These are phyloP conservation scores for Circinella minor DNA, from an alignment of 371 early-diverging fungal genomes.

Conservation along the genomic window DNA sequence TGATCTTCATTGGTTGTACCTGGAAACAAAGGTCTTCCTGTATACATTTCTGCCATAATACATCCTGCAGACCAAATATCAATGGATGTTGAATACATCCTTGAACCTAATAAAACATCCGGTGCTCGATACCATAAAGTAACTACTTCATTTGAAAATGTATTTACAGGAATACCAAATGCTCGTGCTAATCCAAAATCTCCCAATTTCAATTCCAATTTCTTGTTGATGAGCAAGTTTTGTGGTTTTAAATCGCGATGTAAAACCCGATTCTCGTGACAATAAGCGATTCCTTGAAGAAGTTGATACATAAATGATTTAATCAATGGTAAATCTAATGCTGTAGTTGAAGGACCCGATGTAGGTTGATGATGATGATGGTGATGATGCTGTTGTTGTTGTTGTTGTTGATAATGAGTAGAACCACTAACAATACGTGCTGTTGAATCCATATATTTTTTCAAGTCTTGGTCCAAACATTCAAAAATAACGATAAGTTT, in stretches of 20 bases:
- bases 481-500: slow-evolving; percentile 99
- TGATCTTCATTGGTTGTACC: slow-evolving; percentile 95
- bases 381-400: neutral
- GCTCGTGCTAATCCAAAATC: slow-evolving; percentile 97
- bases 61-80: slow-evolving; percentile 99
- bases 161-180: slow-evolving; percentile 95
- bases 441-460: slow-evolving; percentile 90
- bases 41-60: slow-evolving; percentile 96
- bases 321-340: slow-evolving; percentile 68
- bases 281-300: slow-evolving; percentile 89
- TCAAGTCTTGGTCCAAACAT: slow-evolving; percentile 97
- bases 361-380: too few species aligned
- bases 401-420: neutral
- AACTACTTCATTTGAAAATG: slow-evolving; percentile 98
- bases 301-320: slow-evolving; percentile 89
- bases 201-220: slow-evolving; percentile 87
- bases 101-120: slow-evolving; percentile 95
- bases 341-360: too few species aligned
- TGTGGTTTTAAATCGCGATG: slow-evolving; percentile 99
- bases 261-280: slow-evolving; percentile 94
- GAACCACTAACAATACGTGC: slow-evolving; percentile 55
- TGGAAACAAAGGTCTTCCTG: slow-evolving; percentile 94
- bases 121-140: slow-evolving; percentile 97
- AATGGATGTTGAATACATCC: slow-evolving; percentile 95
- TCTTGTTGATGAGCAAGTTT: slow-evolving; percentile 91